Percentiles rank a stretch among this genome's conserved stretches.
phyloP scores from a whole-genome alignment of 2,329 filamentous ascomycete species.

The Colletotrichum eleusines region DNA sequence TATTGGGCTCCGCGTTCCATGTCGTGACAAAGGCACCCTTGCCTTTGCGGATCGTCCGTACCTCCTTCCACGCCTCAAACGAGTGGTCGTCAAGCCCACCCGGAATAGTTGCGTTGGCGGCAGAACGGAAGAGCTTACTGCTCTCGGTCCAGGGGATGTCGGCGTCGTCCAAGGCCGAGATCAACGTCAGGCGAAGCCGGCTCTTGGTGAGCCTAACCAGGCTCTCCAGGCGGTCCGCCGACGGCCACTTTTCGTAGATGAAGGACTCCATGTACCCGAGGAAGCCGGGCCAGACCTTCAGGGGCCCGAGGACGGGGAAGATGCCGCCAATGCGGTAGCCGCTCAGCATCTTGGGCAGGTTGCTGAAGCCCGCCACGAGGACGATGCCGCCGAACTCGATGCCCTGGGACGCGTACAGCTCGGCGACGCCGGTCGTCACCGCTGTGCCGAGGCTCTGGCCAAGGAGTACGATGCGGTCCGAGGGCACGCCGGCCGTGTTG shows the following conservation, averaged over 20 bases:
- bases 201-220: conserved; percentile 64
- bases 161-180: conserved; percentile 84
- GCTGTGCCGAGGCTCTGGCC: conserved; percentile 93
- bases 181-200: conserved; percentile 74
- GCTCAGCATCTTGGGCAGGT: conserved; percentile 77
- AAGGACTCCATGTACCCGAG: conserved; percentile 70
- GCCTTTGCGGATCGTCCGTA: conserved; percentile 57
- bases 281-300: conserved; percentile 75
- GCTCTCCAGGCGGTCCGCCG: conserved; percentile 72
- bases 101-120: conserved; percentile 63
- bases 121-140: conserved; percentile 71
- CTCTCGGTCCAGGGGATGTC: conserved; percentile 85
- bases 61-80: conserved; percentile 60
- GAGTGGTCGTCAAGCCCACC: conserved; percentile 52
- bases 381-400: conserved; percentile 83
- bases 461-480: conserved; percentile 81
- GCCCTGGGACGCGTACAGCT: conserved; percentile 72
- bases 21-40: conserved; percentile 62
- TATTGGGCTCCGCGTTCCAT: conserved; percentile 58
- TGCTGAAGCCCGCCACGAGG: conserved; percentile 83
- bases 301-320: conserved; percentile 82
- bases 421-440: conserved; percentile 79
- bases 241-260: conserved; percentile 87
- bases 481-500: conserved; percentile 70
- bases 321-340: conserved; percentile 84